Conservation (phyloP, 2,329 filamentous ascomycete species). For the Epichloe amarillans region DNA sequence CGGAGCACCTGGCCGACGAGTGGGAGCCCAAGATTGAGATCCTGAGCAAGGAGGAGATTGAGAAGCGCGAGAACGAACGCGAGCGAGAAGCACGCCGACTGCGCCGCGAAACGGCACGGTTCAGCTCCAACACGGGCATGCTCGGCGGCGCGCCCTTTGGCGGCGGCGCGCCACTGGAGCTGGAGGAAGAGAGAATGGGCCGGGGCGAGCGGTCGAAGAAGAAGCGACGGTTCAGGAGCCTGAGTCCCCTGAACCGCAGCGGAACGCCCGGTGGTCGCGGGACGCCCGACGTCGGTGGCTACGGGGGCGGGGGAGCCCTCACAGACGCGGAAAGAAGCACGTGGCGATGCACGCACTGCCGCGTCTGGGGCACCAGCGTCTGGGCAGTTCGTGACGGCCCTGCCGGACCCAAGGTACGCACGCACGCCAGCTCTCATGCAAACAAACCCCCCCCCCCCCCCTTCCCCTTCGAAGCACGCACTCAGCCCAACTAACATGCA, state of each 20-base stretch:
- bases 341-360: conserved; percentile 84
- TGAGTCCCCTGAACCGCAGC: conserved; percentile 61
- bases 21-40: conserved; percentile 76
- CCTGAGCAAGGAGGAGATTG: conserved; percentile 89
- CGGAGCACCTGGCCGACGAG: conserved; percentile 71
- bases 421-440: too few relatives aligned
- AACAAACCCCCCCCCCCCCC: too few relatives aligned
- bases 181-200: conserved; percentile 73
- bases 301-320: conserved; percentile 56
- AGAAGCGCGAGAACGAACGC: conserved; percentile 88
- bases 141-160: conserved; percentile 57
- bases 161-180: conserved; percentile 28
- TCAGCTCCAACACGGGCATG: conserved; percentile 77
- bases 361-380: conserved; percentile 75
- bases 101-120: conserved; percentile 80
- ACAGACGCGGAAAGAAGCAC: conserved; percentile 64
- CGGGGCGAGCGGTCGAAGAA: conserved; percentile 89
- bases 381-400: conserved; percentile 95
- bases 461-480: too few relatives aligned
- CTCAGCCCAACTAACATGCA: too few relatives aligned
- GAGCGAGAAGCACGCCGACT: conserved; percentile 81
- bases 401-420: conserved; percentile 56
- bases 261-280: conserved; percentile 56
- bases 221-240: conserved; percentile 79
- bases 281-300: conserved; percentile 68